phyloP scores from a whole-genome alignment of 192 early-diverging fungal genomes.

The Umbelopsis ramanniana region DNA sequence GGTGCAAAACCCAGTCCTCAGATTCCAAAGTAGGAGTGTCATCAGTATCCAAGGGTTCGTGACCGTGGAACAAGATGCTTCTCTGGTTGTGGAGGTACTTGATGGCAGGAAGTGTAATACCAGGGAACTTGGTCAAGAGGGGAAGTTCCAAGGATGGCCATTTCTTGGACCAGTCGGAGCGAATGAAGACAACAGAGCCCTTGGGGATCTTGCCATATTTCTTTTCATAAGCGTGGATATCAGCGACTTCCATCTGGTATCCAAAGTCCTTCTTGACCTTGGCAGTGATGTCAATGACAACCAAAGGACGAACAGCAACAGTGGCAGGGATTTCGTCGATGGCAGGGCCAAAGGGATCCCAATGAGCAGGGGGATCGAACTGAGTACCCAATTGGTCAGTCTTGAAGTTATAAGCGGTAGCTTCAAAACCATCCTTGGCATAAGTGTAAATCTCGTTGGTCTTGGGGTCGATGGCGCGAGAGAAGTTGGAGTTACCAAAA shows the following conservation, averaged over 20 bases:
- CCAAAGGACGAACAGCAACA: slow-evolving; percentile 52
- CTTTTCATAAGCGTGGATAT: slow-evolving; percentile 46
- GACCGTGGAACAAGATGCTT: slow-evolving; percentile 52
- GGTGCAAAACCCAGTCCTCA: slow-evolving; percentile 47
- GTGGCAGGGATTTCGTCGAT: slow-evolving; percentile 54
- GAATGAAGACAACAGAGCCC: slow-evolving; percentile 52
- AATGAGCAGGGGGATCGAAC: slow-evolving; percentile 55
- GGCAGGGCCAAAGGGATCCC: slow-evolving; percentile 46
- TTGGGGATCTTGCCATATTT: slow-evolving; percentile 43
- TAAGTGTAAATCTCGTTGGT: slow-evolving; percentile 49
- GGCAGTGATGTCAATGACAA: slow-evolving; percentile 51
- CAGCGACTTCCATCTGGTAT: slow-evolving; percentile 41
- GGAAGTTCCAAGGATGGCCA: slow-evolving; percentile 54
- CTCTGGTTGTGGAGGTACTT: slow-evolving; percentile 50
- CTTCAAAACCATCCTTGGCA: slow-evolving; percentile 47
- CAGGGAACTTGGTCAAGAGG: slow-evolving; percentile 45
- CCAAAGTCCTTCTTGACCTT: slow-evolving; percentile 41
- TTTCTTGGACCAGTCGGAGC: slow-evolving; percentile 53
- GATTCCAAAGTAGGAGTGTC: slow-evolving; percentile 50
- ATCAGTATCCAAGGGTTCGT: slow-evolving; percentile 57
- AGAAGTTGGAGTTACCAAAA: slow-evolving; percentile 54
- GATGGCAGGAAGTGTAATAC: slow-evolving; percentile 47
- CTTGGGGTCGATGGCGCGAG: slow-evolving; percentile 40
- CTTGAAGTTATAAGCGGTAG: slow-evolving; percentile 51
- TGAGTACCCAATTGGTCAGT: slow-evolving; percentile 60